A percentile compares a stretch with the other conserved stretches of the same genome.
Evolutionary conservation across 106 monocot species (phyloP).

Genomic region (Acanthochlamys bracteata): DNA sequence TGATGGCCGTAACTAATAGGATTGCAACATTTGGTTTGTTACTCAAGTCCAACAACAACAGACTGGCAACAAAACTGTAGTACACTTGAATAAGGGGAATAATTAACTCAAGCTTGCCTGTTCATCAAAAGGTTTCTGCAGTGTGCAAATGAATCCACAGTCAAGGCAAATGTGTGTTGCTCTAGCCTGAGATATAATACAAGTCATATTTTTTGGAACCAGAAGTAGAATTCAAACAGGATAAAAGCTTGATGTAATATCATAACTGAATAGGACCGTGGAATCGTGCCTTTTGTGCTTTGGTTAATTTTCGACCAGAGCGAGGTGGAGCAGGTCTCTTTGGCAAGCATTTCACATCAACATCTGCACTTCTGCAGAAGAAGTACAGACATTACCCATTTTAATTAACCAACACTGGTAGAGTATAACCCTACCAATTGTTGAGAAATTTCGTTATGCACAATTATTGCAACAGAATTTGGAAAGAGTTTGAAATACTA

Average conservation of each 20-base stretch:
- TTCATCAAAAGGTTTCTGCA: conserved; percentile 82
- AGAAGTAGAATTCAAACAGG: neutral
- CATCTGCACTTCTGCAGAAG: conserved; percentile 59
- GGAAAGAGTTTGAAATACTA: no score
- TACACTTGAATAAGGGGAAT: neutral
- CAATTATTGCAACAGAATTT: no score
- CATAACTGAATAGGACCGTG: neutral
- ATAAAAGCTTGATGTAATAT: neutral
- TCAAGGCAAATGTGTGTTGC: conserved; percentile 97
- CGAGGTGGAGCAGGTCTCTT: conserved; percentile 97
- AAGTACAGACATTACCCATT: neutral
- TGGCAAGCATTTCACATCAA: conserved; percentile 85
- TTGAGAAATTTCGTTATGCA: no score
- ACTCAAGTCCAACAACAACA: no score
- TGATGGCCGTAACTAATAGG: no score
- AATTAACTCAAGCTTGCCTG: conserved; percentile 36
- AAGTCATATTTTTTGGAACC: neutral
- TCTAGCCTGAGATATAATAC: conserved; percentile 53
- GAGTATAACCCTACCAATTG: no score
- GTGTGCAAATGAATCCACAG: conserved; percentile 90
- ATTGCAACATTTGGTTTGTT: no score
- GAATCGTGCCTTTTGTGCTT: conserved; percentile 63
- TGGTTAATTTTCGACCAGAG: conserved; percentile 74
- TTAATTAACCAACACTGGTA: neutral
- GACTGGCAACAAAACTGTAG: neutral